Evolutionary conservation across 306 rosid genomes (phyloP), one percentile per base, ranked within the genome.

Genomic region (Vigna angularis): DNA sequence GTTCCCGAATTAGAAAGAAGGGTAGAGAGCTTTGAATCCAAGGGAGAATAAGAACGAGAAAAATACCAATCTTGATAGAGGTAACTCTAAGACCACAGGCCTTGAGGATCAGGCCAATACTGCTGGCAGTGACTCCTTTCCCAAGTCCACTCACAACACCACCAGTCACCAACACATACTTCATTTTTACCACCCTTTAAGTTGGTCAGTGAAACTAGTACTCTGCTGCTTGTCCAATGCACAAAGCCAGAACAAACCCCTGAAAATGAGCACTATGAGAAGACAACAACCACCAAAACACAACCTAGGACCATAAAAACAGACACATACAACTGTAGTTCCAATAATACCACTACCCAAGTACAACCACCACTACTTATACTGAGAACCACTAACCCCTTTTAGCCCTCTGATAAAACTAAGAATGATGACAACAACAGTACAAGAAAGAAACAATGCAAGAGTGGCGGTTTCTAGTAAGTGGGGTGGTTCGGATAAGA

Each of bases 121-220:
- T 90, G 61, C 97, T 93, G 16, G 97, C 96, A 13, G 97, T 90
- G 82, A 93, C 97, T 63, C 97, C 97, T 85, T 93, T 93, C 38
- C 97, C 97, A 7, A 93, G 97, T 79, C 96, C 97, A 82, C 97
- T 93, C 8, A 93, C 97, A 81, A 93, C 97, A 70, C 97, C 97
- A 86, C 97, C 97, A 16, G 96, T 93, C 83, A 93, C 97, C 88
- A 93, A 84, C 38, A 93, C 91, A 71, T 89, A 93, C 92, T 90
- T 93, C 97, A 93, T 93, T 79, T 66, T 76, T 78, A 24, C 61
- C 42, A 42, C 38, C 3, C 62, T 16, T 63, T 38, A 47, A 9
- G 9, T 81, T 81, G 11, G 51, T 26, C 28, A 81, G 7, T 70
- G 71, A 70, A 82, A 75, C 57, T 74, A 40, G 45, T 22, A 9